Conservation (phyloP, 176 grass and related monocot species). For the Rhynchospora tenuis region DNA sequence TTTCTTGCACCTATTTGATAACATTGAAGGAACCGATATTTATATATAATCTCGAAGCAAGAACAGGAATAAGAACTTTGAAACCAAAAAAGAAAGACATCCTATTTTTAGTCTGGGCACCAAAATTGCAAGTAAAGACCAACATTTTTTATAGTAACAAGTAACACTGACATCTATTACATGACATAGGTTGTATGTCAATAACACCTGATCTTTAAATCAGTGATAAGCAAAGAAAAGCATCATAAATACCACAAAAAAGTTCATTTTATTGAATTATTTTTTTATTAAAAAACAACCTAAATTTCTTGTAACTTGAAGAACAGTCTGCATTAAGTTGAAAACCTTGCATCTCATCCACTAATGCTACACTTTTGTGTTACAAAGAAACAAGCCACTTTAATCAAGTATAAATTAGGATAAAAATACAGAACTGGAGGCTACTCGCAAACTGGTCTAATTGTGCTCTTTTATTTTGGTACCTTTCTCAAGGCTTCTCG, state of each 20-base stretch:
- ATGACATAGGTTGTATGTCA: not conserved
- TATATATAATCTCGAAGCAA: not conserved
- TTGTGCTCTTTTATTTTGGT: not conserved
- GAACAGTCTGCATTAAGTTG: not conserved
- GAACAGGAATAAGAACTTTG: not conserved
- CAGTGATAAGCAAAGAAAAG: not conserved
- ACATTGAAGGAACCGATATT: not conserved
- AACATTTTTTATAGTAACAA: not conserved
- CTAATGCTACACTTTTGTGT: not conserved
- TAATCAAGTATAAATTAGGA: not conserved
- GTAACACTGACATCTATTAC: not conserved
- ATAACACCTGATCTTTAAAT: not conserved
- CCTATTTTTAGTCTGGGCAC: not conserved
- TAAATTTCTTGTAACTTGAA: not conserved
- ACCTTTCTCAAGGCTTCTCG: not conserved
- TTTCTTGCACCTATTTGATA: not conserved
- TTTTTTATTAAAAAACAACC: not conserved
- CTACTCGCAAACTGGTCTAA: not conserved
- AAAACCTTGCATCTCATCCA: not conserved
- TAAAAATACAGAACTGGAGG: not conserved
- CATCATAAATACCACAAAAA: not conserved
- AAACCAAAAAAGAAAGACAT: not conserved
- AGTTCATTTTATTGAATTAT: not conserved
- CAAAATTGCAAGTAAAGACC: not conserved
- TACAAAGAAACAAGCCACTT: not conserved